Conservation (phyloP, 2,329 filamentous ascomycete genomes). For the Sporothrix pseudoabietina region DNA sequence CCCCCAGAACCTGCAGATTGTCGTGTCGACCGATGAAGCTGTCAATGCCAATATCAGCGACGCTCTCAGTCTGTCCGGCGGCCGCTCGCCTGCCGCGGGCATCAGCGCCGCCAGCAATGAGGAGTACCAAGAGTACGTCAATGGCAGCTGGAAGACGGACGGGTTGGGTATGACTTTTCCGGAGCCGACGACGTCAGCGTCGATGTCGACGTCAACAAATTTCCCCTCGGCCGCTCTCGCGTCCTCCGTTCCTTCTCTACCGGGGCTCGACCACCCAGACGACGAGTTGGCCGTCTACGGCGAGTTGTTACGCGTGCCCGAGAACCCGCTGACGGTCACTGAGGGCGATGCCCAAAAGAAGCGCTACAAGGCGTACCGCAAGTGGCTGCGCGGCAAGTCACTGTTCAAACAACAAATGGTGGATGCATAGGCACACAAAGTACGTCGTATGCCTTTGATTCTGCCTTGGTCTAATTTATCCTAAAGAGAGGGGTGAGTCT, state of each 20-base stretch:
- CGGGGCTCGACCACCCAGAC: slow-evolving; percentile 42
- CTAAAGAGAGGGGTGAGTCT: slow-evolving; percentile 42
- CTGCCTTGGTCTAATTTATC: neutral
- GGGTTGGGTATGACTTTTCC: slow-evolving; percentile 46
- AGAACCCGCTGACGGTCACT: slow-evolving; percentile 83
- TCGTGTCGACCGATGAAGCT: slow-evolving; percentile 68
- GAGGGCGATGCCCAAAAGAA: slow-evolving; percentile 89
- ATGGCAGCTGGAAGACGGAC: slow-evolving; percentile 66
- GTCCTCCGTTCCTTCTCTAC: neutral
- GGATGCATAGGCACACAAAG: slow-evolving; percentile 40
- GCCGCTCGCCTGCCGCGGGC: slow-evolving; percentile 36
- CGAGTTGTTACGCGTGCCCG: slow-evolving; percentile 73
- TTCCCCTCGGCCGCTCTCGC: slow-evolving; percentile 37
- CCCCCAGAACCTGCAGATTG: slow-evolving; percentile 83
- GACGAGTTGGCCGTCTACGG: slow-evolving; percentile 73
- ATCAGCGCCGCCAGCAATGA: slow-evolving; percentile 50
- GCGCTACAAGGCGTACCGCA: slow-evolving; percentile 92
- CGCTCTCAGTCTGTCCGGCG: slow-evolving; percentile 37
- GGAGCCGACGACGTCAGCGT: slow-evolving; percentile 39
- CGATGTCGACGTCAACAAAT: neutral
- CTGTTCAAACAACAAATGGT: slow-evolving; percentile 87
- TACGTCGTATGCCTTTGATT: slow-evolving; percentile 19
- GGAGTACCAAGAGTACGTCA: slow-evolving; percentile 81
- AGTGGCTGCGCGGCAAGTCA: slow-evolving; percentile 93
- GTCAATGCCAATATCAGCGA: no score